Base-by-base conservation (phyloP, 805 yeast genomes). In the Kodamaea nitidulidarum region DNA sequence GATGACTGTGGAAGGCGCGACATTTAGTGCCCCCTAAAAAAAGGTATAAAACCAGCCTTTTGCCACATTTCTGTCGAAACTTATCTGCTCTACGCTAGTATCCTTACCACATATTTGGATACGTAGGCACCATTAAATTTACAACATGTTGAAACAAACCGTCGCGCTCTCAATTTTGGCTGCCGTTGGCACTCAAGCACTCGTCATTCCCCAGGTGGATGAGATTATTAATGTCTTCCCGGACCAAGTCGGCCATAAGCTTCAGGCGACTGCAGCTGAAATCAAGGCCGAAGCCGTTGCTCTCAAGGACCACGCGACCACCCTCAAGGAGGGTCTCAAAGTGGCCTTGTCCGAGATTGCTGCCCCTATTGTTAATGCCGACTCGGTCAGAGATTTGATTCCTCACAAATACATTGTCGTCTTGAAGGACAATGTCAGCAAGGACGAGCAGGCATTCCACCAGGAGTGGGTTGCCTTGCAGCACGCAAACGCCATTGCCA, bases 331-430 rank as follows among this genome's bases (percentile, higher is more conserved):
- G 44, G 39, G 40, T 15, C 30, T 45, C 35, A 43, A 45, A 35
- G 38, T 41, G 27, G 43, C 44, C 12, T 43, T 47, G 39, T 36
- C 29, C 47, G 43, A 32, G 54, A 59, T 27, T 14, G 24, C 31
- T 31, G 47, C 42, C 11, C 80, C 83, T 4, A 52, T 82, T 28
- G 51, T 78, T 43, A 56, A 72, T 27, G 59, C 73, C 35, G 66
- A 63, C 34, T 45, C 65, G 21, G 75, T 74, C 36, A 60, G 68
- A 38, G 72, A 76, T 42, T 48, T 73, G 33, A 76, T 84, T 50
- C 81, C 88, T 26, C 74, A 84, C 67, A 81, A 82, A 54, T 93
- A 88, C 70, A 90, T 93, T 48, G 69, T 93, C 50, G 88, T 90
- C 36, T 80, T 91, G 69, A 88, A 88, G 70, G 76, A 78, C 39